phyloP scores from a whole-genome alignment of 352 stramenopile species.

The Phytophthora pinifolia region DNA sequence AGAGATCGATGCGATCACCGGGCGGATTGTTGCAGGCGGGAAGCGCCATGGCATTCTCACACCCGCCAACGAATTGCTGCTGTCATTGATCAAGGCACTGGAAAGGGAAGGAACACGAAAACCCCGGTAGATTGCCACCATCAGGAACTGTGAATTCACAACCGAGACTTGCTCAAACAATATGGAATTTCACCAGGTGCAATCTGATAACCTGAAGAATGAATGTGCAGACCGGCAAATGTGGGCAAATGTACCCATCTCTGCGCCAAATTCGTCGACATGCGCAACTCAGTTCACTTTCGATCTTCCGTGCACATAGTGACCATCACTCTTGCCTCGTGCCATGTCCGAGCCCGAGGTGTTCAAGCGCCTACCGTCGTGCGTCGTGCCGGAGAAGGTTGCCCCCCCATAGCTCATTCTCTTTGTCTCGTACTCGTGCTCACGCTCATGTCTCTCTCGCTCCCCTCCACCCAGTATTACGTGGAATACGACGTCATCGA shows the following conservation, averaged over 20 bases:
- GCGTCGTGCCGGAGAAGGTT: conserved; percentile 61
- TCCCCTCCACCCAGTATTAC: conserved; percentile 41
- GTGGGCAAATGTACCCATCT: no score
- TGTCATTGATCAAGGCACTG: conserved; percentile 59
- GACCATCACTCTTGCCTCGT: conserved; percentile 18
- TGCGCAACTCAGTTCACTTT: conserved; percentile 18
- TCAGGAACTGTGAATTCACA: no score
- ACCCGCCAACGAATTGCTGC: conserved; percentile 60
- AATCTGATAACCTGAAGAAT: no score
- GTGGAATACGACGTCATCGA: conserved; percentile 80
- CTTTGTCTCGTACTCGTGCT: not conserved
- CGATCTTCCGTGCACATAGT: conserved; percentile 14
- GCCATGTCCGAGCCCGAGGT: conserved; percentile 27
- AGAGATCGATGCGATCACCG: conserved; percentile 77
- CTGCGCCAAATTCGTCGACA: conserved; percentile 20
- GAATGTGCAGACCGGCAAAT: no score
- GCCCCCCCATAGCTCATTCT: not conserved
- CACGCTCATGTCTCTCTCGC: conserved; percentile 4
- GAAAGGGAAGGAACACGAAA: conserved; percentile 34
- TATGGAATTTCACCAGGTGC: not conserved
- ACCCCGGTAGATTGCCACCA: not conserved
- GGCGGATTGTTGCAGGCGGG: conserved; percentile 52
- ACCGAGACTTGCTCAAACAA: no score
- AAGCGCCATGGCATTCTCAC: conserved; percentile 49
- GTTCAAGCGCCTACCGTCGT: conserved; percentile 62